Evolutionary conservation across 768 basidiomycete genomes (phyloP).

Genomic region (Nidularia pulvinata): DNA sequence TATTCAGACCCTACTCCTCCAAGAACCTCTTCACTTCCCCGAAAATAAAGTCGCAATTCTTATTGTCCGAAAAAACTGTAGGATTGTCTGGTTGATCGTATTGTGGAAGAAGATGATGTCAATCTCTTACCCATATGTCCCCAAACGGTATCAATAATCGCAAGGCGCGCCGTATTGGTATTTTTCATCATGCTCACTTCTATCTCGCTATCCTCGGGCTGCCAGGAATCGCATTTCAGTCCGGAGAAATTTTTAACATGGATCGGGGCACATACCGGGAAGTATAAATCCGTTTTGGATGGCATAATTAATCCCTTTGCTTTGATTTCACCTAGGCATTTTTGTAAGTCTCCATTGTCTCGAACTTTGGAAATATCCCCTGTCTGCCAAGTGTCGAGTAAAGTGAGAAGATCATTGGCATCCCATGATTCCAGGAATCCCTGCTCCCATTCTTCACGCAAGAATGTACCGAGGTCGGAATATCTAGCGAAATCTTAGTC

Average conservation of each 20-base stretch:
- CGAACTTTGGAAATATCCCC: constrained; percentile 48
- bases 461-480: constrained; percentile 44
- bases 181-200: constrained; percentile 36
- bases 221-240: neutral
- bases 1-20: constrained; percentile 17
- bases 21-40: constrained; percentile 43
- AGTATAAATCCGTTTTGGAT: constrained; percentile 58
- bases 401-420: constrained; percentile 51
- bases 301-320: constrained; percentile 59
- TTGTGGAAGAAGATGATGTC: neutral
- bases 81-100: neutral
- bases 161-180: constrained; percentile 36
- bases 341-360: constrained; percentile 39
- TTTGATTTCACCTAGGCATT: constrained; percentile 38
- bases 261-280: constrained; percentile 32
- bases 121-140: constrained; percentile 49
- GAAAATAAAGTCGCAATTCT: constrained; percentile 41
- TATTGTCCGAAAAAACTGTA: constrained; percentile 14
- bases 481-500: constrained; percentile 25
- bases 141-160: constrained; percentile 56
- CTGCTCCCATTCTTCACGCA: constrained; percentile 50
- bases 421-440: constrained; percentile 43
- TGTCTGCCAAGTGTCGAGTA: constrained; percentile 48
- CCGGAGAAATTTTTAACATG: neutral
- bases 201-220: constrained; percentile 56